These are phyloP conservation scores for Candida odintsovae DNA, from an alignment of 805 yeast genomes.

Conservation along the genomic window DNA sequence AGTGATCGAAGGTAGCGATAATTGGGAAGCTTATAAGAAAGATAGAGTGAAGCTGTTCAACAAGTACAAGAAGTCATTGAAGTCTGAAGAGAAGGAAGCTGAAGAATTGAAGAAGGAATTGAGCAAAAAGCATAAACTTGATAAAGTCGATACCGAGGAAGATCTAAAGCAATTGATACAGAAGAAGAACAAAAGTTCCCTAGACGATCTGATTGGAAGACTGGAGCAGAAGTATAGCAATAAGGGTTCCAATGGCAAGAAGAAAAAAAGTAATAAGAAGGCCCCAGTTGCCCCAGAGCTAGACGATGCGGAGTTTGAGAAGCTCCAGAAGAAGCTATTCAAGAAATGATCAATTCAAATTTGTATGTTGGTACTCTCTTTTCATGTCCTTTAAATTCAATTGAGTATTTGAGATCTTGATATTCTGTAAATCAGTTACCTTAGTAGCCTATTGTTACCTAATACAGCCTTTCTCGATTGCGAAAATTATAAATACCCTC, in stretches of 20 bases:
- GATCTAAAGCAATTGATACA: constrained; percentile 46
- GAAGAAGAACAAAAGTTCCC: constrained; percentile 35
- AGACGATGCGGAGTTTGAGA: constrained; percentile 46
- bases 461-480: background rate
- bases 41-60: constrained; percentile 42
- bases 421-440: too few relatives aligned
- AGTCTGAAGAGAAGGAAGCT: constrained; percentile 64
- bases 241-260: constrained; percentile 27
- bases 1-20: constrained; percentile 31
- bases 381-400: too few relatives aligned
- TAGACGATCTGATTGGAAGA: constrained; percentile 40
- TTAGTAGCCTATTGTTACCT: background rate
- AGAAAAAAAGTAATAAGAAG: constrained; percentile 25
- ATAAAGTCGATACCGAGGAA: constrained; percentile 26
- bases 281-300: constrained; percentile 25
- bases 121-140: constrained; percentile 24
- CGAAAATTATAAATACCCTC: background rate
- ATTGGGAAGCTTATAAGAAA: constrained; percentile 47
- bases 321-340: constrained; percentile 33
- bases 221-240: constrained; percentile 46
- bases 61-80: constrained; percentile 43
- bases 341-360: background rate
- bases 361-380: too few relatives aligned
- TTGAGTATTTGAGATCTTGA: too few relatives aligned
- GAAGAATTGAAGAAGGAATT: constrained; percentile 37